Evolutionary conservation across 345 rosid species (phyloP).

Genomic region (Populus davidiana): DNA sequence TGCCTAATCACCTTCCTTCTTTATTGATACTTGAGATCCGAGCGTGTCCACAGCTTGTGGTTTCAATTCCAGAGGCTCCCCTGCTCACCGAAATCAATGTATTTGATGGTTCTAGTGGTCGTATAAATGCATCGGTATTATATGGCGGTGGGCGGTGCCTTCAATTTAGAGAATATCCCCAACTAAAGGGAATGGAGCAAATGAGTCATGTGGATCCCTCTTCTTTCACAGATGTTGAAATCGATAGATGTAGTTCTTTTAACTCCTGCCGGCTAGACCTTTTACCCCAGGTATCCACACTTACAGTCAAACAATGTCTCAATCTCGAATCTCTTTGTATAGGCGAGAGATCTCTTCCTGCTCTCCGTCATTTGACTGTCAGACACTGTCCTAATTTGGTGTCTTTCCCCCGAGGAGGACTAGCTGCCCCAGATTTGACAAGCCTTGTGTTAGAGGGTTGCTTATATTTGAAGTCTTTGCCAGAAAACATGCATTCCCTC

Average conservation of each 20-base stretch:
- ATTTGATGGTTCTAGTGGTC: background rate
- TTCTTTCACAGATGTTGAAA: slow-evolving; percentile 1
- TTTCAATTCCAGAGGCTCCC: background rate
- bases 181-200: background rate
- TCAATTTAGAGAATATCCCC: background rate
- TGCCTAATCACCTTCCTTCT: slow-evolving; percentile 9
- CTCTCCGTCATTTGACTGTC: background rate
- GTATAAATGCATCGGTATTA: too few relatives aligned
- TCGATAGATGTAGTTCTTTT: background rate
- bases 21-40: background rate
- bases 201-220: background rate
- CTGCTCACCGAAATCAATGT: background rate
- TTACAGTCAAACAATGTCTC: background rate
- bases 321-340: background rate
- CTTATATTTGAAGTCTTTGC: slow-evolving; percentile 7
- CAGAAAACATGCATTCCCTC: slow-evolving; percentile 1
- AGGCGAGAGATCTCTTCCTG: too few relatives aligned
- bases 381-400: background rate
- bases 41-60: background rate
- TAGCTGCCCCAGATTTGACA: slow-evolving; percentile 9
- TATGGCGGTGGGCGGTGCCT: too few relatives aligned
- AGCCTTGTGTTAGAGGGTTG: background rate
- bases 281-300: background rate
- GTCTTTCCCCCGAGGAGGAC: background rate
- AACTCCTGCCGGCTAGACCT: slow-evolving; percentile 1